Evolutionary conservation across 1,284 basidiomycete species (phyloP).

Genomic region (Schizophyllum commune): DNA sequence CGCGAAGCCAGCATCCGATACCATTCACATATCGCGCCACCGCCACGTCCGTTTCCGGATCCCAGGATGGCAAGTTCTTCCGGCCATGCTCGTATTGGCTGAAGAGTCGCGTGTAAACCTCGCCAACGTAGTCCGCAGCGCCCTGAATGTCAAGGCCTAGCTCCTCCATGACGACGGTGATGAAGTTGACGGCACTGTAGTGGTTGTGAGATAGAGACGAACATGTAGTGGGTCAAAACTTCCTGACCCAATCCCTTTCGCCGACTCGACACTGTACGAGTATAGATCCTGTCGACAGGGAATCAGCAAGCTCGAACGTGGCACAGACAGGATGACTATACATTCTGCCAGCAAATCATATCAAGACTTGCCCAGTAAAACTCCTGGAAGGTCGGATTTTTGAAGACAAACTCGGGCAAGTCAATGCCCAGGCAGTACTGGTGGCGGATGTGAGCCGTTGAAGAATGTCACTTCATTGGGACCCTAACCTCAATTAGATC

Average conservation of each 20-base stretch:
- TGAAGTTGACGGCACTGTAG: conserved; percentile 15
- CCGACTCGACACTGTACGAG: conserved; percentile 21
- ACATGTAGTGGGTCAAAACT: neutral
- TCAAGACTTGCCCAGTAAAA: conserved; percentile 18
- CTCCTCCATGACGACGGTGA: conserved; percentile 18
- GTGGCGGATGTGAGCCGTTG: neutral
- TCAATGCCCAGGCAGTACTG: conserved; percentile 18
- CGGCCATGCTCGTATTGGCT: conserved; percentile 24
- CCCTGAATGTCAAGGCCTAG: conserved; percentile 15
- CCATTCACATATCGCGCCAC: conserved; percentile 4
- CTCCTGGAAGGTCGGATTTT: conserved; percentile 15
- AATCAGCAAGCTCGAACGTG: neutral
- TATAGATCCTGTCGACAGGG: conserved; percentile 16
- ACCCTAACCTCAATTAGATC: conserved; percentile 11
- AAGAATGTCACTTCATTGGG: neutral
- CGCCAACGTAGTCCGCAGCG: conserved; percentile 17
- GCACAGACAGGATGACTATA: conserved; percentile 5
- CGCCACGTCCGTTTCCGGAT: conserved; percentile 34
- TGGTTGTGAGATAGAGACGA: neutral
- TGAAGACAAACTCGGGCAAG: conserved; percentile 18
- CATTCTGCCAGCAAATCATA: conserved; percentile 18
- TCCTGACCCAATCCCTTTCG: conserved; percentile 9
- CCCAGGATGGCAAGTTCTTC: conserved; percentile 42
- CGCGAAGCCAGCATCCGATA: conserved; percentile 6
- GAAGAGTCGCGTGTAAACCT: conserved; percentile 1